Percentiles rank a stretch among this genome's conserved stretches.
These are phyloP conservation scores for Wickerhamomyces xylosicus DNA, from an alignment of 805 yeast species.

Conservation along the genomic window DNA sequence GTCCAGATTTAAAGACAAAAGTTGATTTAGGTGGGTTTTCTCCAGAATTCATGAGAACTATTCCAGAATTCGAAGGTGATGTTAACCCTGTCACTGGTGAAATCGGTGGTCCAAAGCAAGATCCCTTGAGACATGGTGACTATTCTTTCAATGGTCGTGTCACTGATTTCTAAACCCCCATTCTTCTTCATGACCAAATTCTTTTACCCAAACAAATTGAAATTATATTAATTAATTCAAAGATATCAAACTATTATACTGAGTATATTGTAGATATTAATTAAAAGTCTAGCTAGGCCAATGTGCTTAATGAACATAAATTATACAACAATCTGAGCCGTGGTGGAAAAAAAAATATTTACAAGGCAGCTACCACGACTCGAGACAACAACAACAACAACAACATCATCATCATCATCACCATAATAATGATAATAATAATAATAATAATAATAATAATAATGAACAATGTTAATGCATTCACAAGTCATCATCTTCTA, in stretches of 20 bases:
- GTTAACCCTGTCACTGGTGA: conserved; percentile 92
- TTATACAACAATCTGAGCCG: too few species aligned
- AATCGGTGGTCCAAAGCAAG: conserved; percentile 95
- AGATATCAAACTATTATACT: too few species aligned
- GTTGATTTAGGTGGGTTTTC: conserved; percentile 55
- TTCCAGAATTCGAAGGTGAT: conserved; percentile 94
- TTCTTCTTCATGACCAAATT: too few species aligned
- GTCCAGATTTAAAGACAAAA: conserved; percentile 29
- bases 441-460: too few species aligned
- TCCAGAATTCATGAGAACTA: conserved; percentile 62
- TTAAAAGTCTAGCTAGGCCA: not conserved
- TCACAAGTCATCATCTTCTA: conserved; percentile 5
- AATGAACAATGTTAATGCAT: not conserved
- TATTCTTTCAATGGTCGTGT: conserved; percentile 95
- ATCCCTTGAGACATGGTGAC: conserved; percentile 84
- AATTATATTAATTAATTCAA: not conserved
- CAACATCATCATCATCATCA: too few species aligned
- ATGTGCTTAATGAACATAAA: not conserved
- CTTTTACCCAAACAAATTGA: not conserved
- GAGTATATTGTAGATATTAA: not conserved
- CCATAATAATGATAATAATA: too few species aligned
- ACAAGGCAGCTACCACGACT: too few species aligned
- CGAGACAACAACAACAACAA: too few species aligned
- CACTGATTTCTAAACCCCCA: conserved; percentile 82
- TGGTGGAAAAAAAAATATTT: too few species aligned